phyloP scores from a whole-genome alignment of 768 basidiomycete genomes.

The Crucibulum laeve region DNA sequence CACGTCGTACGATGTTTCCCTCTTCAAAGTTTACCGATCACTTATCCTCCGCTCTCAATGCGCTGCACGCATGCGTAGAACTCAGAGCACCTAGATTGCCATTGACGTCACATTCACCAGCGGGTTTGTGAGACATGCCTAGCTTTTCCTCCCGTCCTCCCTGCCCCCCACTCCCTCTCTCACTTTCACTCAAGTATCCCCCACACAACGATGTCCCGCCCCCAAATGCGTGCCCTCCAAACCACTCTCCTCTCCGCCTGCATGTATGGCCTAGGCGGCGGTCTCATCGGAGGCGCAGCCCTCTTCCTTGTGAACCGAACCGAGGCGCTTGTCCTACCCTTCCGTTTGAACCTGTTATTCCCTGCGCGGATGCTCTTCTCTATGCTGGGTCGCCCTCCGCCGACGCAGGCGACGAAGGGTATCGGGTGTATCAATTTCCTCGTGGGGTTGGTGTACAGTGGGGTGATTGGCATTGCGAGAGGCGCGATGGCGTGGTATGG shows the following conservation, averaged over 20 bases:
- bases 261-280: background rate
- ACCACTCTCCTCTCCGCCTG: background rate
- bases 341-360: background rate
- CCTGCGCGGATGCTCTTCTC: background rate
- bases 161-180: no score
- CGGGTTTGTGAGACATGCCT: no score
- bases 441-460: background rate
- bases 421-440: background rate
- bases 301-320: background rate
- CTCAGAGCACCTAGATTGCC: no score
- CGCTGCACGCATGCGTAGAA: no score
- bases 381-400: background rate
- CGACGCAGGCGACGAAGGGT: background rate
- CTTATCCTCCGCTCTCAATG: no score
- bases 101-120: no score
- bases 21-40: no score
- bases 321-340: background rate
- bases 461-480: background rate
- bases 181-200: no score
- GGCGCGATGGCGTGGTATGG: background rate
- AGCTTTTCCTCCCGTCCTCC: no score
- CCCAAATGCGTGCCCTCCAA: background rate
- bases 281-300: background rate
- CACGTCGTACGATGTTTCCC: no score
- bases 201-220: no score